Base-by-base conservation (phyloP, 352 stramenopile genomes). In the Thraustochytrium sp. region DNA sequence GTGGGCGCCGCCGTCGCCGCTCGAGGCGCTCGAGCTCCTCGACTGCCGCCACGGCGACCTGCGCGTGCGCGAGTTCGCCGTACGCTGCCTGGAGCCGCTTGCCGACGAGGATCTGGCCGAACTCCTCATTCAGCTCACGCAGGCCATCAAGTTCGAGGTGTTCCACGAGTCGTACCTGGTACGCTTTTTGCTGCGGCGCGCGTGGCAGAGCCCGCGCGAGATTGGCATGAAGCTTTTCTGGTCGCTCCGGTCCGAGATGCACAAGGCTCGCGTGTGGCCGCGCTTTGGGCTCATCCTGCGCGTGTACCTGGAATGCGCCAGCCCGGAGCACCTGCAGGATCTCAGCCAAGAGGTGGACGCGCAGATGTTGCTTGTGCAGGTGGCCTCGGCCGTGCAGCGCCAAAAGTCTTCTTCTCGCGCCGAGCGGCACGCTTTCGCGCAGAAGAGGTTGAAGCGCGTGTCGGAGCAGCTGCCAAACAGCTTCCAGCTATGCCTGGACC, bases 121-220 rank as follows among this genome's bases (percentile, higher is more conserved):
- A 34, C 99, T 98, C 86, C 85, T 99, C 29, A 87, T 99, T 23
- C 97, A 99, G 86, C 89, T 99, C 11, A 97, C 99, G 23, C 96
- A 99, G 88, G 97, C 96, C 2, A 86, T 99, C 46, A 95, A 97
- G 38, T 97, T 96, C 84, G 93, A 97, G 63, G 4, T 51, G 29
- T 85, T 73, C 42, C 49, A 54, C 26, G 73, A 85, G 46, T 85
- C 82, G 34, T 88, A 87, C 21, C 82, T 92, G 16, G 76, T 82
- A 26, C 83, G 89, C 42, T 91, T 90, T 37, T 75, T 92, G 34
- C 82, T 92, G 51, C 65, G 87, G 9, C 82, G 89, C 16, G 84
- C 89, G 2, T 64, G 92, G 26, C 74, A 85, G 26, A 74, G 68
- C 31, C 80, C 82, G 37, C 68, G 42, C 16, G 56, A 87, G 13